Evolutionary conservation across 164 flowering plant species (phyloP).

Genomic region (Paratinospora sagittata): DNA sequence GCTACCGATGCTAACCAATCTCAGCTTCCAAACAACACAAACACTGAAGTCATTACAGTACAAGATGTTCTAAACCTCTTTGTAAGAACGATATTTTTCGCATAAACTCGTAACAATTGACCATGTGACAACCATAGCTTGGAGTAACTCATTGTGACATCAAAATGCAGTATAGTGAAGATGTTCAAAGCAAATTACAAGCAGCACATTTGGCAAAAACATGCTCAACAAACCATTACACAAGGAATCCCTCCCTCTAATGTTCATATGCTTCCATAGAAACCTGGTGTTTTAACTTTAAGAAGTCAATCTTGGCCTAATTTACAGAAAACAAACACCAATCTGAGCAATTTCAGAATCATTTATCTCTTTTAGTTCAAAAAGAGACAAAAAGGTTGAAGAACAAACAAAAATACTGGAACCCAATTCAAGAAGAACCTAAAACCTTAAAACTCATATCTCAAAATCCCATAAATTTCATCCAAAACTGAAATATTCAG

Average conservation of each 20-base stretch:
- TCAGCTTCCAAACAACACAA: background rate
- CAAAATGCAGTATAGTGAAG: too few species aligned
- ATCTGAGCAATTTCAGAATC: background rate
- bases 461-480: background rate
- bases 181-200: background rate
- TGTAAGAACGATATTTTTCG: too few species aligned
- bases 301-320: background rate
- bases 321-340: background rate
- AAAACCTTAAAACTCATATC: background rate
- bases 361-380: background rate
- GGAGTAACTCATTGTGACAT: too few species aligned
- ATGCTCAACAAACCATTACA: background rate
- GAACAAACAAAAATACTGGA: too few species aligned
- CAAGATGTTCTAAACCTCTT: background rate
- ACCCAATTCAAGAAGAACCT: background rate
- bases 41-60: background rate
- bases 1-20: background rate
- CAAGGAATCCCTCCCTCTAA: background rate
- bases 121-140: background rate
- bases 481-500: conserved; percentile 1
- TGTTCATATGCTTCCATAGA: background rate
- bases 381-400: too few species aligned
- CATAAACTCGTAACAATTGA: background rate
- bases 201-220: background rate
- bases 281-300: background rate